Conservation (phyloP, 345 rosid genomes). For the Psidium friedrichsthalianum region DNA sequence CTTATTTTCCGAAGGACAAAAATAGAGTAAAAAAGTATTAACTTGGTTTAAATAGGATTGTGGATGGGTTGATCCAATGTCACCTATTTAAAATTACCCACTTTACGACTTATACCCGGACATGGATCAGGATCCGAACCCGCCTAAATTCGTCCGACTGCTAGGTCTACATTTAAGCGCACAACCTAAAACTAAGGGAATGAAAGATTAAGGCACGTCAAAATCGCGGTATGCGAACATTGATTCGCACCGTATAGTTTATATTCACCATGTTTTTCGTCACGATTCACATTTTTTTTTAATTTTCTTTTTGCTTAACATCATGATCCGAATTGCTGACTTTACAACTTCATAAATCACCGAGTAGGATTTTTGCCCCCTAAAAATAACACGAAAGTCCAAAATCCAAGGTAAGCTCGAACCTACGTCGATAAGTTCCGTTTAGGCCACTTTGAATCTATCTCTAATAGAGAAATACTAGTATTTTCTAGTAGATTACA, state of each 20-base stretch:
- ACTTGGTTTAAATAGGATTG: not conserved
- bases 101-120: not conserved
- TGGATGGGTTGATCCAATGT: not conserved
- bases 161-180: not conserved
- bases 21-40: not conserved
- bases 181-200: not conserved
- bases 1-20: not conserved
- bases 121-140: not conserved
- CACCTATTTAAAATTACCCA: not conserved
- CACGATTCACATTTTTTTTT: not conserved
- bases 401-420: not conserved
- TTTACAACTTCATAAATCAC: not conserved
- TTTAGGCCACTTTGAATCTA: not conserved
- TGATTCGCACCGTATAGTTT: too few relatives aligned
- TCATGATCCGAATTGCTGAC: not conserved
- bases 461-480: not conserved
- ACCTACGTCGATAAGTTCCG: not conserved
- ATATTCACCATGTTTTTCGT: not conserved
- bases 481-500: not conserved
- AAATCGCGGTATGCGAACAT: not conserved
- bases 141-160: not conserved
- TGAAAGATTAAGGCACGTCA: not conserved
- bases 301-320: not conserved
- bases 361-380: not conserved
- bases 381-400: not conserved